Evolutionary conservation across 129 eudicot genomes (phyloP), one percentile per base, ranked within the genome.

Genomic region (Saposhnikovia divaricata): DNA sequence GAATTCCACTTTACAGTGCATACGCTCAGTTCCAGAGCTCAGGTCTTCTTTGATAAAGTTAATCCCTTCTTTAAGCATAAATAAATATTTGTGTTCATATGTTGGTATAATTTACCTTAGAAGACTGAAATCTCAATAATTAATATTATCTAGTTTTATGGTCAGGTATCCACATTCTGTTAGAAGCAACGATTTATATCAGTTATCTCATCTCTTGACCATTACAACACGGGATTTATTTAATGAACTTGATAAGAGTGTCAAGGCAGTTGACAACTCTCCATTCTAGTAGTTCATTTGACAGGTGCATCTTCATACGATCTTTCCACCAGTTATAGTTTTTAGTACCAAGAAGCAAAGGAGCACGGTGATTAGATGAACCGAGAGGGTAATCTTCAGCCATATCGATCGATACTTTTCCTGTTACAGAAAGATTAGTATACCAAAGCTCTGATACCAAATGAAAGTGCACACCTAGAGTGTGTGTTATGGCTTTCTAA

Each of bases 21-120:
- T 95, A 82, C 98, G 92, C 85, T 90, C 94, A 23, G 98, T 95
- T 74, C 98, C 98, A 78, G 98, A 95, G 88, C 87, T 95, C 79
- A 95, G 92, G 85, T 92, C 98, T 31, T 31, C 34, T 45, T 83
- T 95, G 82, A 87, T 87, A n/a, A 84, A 86, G 98, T 95, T 40
- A 87, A 89, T 87, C 65, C 15, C 45, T 83, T 76, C 43, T 78
- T 45, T 65, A 18, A 4, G 79, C 38, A 34, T 9, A 27, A 48
- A 18, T 12, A 9, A 31, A 48, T 25, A 75, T 75, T 6, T 28
- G 31, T 39, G 19, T 78, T 59, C 13, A 53, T 71, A 44, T 77
- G 8, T 43, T 21, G 38, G 34, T 53, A 34, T 10, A 55, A 2
- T 70, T 15, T 27, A 19, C 15, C 34, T 77, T 65, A 37, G 10